These are phyloP conservation scores for Chlorella vulgaris DNA, from an alignment of 139 green algal genomes.

Conservation along the genomic window DNA sequence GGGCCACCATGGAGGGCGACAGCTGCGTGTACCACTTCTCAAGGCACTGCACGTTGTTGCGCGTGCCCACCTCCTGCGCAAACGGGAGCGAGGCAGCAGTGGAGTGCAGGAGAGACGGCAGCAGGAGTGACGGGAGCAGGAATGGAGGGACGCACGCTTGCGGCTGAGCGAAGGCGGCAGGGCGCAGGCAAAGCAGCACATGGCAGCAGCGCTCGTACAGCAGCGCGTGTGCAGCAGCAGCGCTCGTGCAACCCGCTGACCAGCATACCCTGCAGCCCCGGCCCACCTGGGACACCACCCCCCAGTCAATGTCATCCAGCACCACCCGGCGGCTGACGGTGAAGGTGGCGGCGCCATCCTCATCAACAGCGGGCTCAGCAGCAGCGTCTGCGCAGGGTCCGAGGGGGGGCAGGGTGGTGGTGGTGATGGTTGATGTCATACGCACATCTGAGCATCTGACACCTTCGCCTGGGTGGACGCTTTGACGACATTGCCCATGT, in stretches of 20 bases:
- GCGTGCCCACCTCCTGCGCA: conserved; percentile 42
- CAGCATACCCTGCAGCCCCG: not conserved
- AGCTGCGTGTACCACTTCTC: conserved; percentile 64
- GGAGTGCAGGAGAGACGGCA: not conserved
- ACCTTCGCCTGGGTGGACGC: no score
- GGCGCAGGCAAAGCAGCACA: no score
- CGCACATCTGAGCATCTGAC: no score
- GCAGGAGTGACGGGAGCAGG: not conserved
- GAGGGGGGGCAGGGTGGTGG: no score
- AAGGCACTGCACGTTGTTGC: conserved; percentile 52
- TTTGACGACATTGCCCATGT: no score
- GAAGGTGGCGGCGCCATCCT: not conserved
- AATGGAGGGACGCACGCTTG: not conserved
- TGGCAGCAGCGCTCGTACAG: no score
- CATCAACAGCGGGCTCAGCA: not conserved
- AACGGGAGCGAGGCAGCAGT: not conserved
- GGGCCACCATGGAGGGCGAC: conserved; percentile 61
- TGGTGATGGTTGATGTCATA: no score
- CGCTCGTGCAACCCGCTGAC: no score
- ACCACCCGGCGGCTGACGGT: conserved; percentile 39
- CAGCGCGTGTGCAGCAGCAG: no score
- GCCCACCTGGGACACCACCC: conserved; percentile 37
- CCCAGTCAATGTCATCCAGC: conserved; percentile 75
- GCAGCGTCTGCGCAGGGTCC: not conserved
- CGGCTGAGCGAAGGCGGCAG: no score